A percentile compares a stretch with the other conserved stretches of the same genome.
These are phyloP conservation scores for Platanthera zijinensis DNA, from an alignment of 106 monocot genomes.

Conservation along the genomic window DNA sequence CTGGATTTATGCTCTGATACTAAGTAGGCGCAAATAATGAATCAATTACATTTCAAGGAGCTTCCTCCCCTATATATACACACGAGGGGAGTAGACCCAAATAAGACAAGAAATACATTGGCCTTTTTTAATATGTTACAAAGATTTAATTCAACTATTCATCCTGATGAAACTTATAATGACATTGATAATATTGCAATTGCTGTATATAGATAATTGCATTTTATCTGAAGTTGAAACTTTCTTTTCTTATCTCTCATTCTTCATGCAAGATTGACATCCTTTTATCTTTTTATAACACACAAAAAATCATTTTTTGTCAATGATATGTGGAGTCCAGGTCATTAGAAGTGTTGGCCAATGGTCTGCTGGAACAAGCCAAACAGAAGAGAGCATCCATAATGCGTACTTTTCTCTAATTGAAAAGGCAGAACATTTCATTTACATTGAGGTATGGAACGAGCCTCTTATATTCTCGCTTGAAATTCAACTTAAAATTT, in stretches of 20 bases:
- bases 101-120: too few relatives aligned
- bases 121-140: too few relatives aligned
- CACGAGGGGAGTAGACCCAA: too few relatives aligned
- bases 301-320: slow-evolving; percentile 1
- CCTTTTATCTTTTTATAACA: background rate
- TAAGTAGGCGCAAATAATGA: too few relatives aligned
- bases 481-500: background rate
- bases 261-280: background rate
- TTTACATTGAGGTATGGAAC: slow-evolving; percentile 84
- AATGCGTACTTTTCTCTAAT: slow-evolving; percentile 84
- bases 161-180: background rate
- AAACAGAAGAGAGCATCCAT: slow-evolving; percentile 98
- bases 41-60: too few relatives aligned
- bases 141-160: too few relatives aligned
- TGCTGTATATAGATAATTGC: background rate
- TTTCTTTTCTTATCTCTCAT: background rate
- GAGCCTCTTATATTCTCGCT: background rate
- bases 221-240: background rate
- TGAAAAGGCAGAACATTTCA: slow-evolving; percentile 93
- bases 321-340: slow-evolving; percentile 25
- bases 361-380: slow-evolving; percentile 96
- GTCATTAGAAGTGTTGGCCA: slow-evolving; percentile 88
- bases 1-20: too few relatives aligned
- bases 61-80: too few relatives aligned
- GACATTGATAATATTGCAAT: background rate